Conservation (phyloP, 2,329 filamentous ascomycete species). For the Pseudogymnoascus sp. region DNA sequence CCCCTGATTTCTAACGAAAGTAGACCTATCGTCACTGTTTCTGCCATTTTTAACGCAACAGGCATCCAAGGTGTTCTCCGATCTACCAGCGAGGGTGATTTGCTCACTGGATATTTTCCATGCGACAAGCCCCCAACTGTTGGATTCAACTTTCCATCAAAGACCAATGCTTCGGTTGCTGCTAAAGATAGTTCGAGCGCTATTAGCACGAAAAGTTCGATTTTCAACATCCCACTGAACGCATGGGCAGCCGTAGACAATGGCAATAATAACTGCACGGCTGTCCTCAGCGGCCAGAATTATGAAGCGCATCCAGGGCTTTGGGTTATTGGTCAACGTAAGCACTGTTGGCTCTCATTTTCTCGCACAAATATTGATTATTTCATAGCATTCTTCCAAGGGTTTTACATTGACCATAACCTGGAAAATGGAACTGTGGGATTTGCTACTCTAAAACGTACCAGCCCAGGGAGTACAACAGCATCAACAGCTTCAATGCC, state of each 20-base stretch:
- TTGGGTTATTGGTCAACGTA: background rate
- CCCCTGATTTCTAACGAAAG: background rate
- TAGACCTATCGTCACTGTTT: background rate
- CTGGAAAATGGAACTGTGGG: background rate
- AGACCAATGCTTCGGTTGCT: conserved; percentile 8
- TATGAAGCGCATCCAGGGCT: background rate
- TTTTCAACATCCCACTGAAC: background rate
- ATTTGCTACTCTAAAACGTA: background rate
- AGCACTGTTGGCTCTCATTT: background rate
- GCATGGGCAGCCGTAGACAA: background rate
- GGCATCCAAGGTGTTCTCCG: background rate
- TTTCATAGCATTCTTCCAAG: background rate
- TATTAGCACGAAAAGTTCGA: background rate
- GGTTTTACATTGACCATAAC: background rate
- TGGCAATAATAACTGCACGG: background rate
- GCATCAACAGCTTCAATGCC: background rate
- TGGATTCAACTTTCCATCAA: conserved; percentile 13
- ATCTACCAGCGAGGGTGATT: background rate
- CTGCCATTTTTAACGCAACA: background rate
- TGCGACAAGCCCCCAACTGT: conserved; percentile 12
- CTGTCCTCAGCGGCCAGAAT: background rate
- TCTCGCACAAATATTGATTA: background rate
- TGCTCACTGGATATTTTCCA: conserved; percentile 14
- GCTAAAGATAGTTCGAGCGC: background rate
- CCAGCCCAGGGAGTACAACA: background rate